Evolutionary conservation across 306 rosid species (phyloP), one percentile per base, ranked within the genome.

Genomic region (Sicyos baderoa): DNA sequence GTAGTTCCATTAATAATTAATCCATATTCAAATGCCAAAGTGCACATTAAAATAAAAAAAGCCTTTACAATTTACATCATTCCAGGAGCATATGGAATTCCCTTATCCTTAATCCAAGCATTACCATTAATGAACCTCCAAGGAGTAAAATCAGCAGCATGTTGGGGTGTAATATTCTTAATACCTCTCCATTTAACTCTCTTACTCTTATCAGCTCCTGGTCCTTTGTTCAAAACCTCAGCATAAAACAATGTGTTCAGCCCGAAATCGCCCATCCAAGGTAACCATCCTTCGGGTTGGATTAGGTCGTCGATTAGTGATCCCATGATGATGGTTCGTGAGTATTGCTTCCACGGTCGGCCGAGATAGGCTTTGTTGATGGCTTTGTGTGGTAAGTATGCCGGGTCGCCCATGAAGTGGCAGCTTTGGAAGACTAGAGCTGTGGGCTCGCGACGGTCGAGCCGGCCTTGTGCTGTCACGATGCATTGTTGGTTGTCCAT

Each of bases 131-230:
- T 22, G 15, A 72, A 77, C 7, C 0, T 55, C 0, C 75, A 70
- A 0, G 91, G 79, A n/a, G 82, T 84, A 66, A 53, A 86, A 0
- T 45, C 5, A 0, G 22, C 6, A 1, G 85, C 86, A 0, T 77
- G 54, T 1, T 1, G 7, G 0, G 55, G 22, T 0, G 77, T 25
- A 4, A 82, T 17, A 2, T 27, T 2, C 66, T 72, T 82, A 6
- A 86, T 71, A 9, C 82, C 80, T 0, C 52, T 56, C 91, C 91
- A 86, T 9, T n/a, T 70, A 0, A 82, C 88, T 51, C 91, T 86
- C 0, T 5, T 2, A 4, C 76, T 4, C 0, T 19, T 21, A 16
- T 19, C 75, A 0, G 87, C 74, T 10, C 82, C 77, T 1, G 68
- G 59, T 1, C 91, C 91, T 18, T 8, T 67, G 19, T 86, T 86